Percentiles rank a stretch among this genome's conserved stretches.
Evolutionary conservation across 208 protist species (phyloP).

Genomic region (Angomonas ambiguus): DNA sequence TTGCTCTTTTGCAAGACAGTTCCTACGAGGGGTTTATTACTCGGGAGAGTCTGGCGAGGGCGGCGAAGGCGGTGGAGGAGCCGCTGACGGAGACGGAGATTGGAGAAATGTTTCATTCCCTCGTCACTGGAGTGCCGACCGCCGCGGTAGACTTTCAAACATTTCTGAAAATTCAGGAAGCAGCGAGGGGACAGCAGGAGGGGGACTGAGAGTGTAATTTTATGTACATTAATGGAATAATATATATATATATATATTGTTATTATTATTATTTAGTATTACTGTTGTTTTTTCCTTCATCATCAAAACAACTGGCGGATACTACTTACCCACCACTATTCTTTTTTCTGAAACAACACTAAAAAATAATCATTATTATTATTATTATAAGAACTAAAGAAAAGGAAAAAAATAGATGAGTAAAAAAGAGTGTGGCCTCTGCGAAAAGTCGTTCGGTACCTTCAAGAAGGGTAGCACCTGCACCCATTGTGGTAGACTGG

Average conservation of each 20-base stretch:
- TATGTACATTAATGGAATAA: not conserved
- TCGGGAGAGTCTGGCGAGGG: slow-evolving; percentile 57
- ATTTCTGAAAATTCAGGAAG: slow-evolving; percentile 52
- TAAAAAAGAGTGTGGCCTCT: slow-evolving; percentile 34
- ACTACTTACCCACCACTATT: no score
- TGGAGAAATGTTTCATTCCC: slow-evolving; percentile 78
- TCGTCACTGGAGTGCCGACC: slow-evolving; percentile 70
- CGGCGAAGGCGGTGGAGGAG: slow-evolving; percentile 56
- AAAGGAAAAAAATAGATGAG: not conserved
- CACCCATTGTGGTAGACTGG: slow-evolving; percentile 29
- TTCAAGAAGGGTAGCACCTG: slow-evolving; percentile 52
- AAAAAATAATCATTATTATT: no score
- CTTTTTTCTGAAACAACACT: no score
- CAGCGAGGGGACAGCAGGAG: slow-evolving; percentile 17
- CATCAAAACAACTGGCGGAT: no score
- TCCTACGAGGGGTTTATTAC: slow-evolving; percentile 79
- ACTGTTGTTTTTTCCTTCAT: slow-evolving; percentile 8
- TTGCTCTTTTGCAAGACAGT: slow-evolving; percentile 72
- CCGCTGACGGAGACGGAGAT: slow-evolving; percentile 73
- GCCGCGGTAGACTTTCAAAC: slow-evolving; percentile 71
- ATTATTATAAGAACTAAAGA: no score
- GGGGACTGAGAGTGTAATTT: not conserved
- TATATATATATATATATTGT: slow-evolving; percentile 2
- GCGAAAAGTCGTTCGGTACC: slow-evolving; percentile 40
- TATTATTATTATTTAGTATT: not conserved